Evolutionary conservation across 345 rosid species (phyloP).

Genomic region (Rhizophora mangle): DNA sequence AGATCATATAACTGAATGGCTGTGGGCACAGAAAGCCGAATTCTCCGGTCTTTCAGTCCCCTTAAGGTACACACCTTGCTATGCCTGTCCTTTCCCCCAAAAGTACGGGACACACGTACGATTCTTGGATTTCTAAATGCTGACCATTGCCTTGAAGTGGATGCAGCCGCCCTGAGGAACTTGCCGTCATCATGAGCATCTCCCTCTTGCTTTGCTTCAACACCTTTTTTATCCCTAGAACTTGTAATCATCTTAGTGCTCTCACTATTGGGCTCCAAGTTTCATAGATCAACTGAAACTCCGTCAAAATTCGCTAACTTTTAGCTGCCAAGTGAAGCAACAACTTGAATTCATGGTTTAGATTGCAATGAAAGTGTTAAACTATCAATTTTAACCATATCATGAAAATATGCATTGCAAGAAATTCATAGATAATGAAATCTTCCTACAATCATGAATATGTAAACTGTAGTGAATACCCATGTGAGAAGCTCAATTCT

Average conservation of each 20-base stretch:
- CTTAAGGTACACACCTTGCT: constrained; percentile 92
- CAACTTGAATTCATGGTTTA: neutral
- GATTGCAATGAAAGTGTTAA: neutral
- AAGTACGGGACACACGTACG: constrained; percentile 75
- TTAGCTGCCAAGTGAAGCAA: neutral
- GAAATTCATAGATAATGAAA: no score
- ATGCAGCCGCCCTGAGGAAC: neutral
- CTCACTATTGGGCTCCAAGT: constrained; percentile 32
- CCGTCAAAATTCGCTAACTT: neutral
- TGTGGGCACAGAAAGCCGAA: constrained; percentile 89
- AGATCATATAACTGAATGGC: constrained; percentile 89
- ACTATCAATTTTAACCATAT: no score
- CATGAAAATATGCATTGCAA: no score
- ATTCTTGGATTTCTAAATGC: constrained; percentile 89
- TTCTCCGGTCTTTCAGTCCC: constrained; percentile 83
- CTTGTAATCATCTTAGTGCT: constrained; percentile 48
- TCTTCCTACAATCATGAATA: no score
- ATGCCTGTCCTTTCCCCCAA: constrained; percentile 97
- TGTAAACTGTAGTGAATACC: no score
- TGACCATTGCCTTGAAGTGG: constrained; percentile 81
- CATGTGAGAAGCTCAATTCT: no score
- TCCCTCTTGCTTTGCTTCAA: constrained; percentile 56
- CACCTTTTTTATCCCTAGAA: constrained; percentile 40
- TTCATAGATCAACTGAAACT: neutral
- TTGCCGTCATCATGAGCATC: constrained; percentile 16